These are phyloP conservation scores for Rhamnella rubrinervis DNA, from an alignment of 331 rosid species.

Conservation along the genomic window DNA sequence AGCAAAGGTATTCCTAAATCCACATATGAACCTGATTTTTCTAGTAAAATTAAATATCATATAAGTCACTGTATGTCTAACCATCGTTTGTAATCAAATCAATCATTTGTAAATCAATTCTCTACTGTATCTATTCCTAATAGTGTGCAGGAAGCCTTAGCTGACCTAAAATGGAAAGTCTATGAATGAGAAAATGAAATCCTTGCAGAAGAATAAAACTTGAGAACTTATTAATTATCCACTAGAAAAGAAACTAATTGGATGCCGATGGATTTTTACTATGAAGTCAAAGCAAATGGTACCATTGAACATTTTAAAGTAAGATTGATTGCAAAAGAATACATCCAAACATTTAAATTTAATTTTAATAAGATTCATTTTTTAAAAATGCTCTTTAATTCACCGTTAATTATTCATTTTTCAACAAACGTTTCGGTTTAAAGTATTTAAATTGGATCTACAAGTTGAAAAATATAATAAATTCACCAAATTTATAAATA, in stretches of 20 bases:
- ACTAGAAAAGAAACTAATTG: not conserved
- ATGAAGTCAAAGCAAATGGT: not conserved
- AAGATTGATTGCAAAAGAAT: not conserved
- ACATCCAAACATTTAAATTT: not conserved
- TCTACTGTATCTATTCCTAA: not conserved
- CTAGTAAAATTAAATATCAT: not conserved
- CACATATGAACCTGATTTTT: not conserved
- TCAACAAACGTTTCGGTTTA: no score
- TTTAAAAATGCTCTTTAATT: no score
- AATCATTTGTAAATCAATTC: not conserved
- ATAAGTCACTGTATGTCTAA: slow-evolving; percentile 2
- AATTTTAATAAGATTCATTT: no score
- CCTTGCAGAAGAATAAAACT: not conserved
- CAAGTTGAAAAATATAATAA: no score
- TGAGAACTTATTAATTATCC: not conserved
- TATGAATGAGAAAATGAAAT: not conserved
- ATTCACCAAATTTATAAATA: no score
- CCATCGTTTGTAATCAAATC: not conserved
- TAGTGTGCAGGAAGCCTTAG: not conserved
- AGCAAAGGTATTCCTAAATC: slow-evolving; percentile 4
- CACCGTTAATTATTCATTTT: no score
- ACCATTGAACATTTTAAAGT: not conserved
- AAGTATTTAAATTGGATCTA: no score
- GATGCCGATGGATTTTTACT: slow-evolving; percentile 1
- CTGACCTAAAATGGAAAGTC: not conserved